Evolutionary conservation across 2,329 filamentous ascomycete genomes (phyloP).

Genomic region (Celoporthe dispersa): DNA sequence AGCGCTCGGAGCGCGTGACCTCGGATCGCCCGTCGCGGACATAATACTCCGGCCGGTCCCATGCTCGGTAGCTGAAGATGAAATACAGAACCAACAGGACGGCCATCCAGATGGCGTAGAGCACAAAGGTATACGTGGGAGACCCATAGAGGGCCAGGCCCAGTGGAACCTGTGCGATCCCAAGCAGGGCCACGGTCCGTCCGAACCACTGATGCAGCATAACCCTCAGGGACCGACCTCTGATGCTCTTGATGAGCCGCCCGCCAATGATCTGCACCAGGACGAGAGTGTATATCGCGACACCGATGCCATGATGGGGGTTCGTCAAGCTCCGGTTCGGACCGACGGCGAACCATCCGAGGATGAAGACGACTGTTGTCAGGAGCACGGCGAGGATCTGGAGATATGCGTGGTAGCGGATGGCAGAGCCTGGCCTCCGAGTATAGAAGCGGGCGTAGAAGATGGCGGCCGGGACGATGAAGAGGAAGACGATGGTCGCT

Average conservation of each 20-base stretch:
- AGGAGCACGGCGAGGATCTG: slow-evolving; percentile 71
- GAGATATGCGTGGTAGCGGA: slow-evolving; percentile 75
- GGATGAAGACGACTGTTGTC: slow-evolving; percentile 71
- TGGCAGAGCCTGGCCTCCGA: slow-evolving; percentile 61
- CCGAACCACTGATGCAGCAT: slow-evolving; percentile 90
- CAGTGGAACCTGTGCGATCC: slow-evolving; percentile 84
- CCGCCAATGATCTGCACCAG: slow-evolving; percentile 74
- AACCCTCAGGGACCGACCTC: slow-evolving; percentile 53
- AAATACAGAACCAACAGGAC: slow-evolving; percentile 78
- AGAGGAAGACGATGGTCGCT: slow-evolving; percentile 73
- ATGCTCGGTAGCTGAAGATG: slow-evolving; percentile 72
- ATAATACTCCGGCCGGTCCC: slow-evolving; percentile 59
- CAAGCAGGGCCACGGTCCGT: slow-evolving; percentile 75
- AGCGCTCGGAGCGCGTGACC: slow-evolving; percentile 46
- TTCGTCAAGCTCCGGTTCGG: slow-evolving; percentile 74
- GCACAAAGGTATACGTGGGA: slow-evolving; percentile 80
- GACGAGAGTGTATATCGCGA: slow-evolving; percentile 76
- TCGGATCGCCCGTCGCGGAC: slow-evolving; percentile 63
- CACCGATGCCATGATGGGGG: slow-evolving; percentile 82
- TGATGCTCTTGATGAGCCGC: slow-evolving; percentile 61
- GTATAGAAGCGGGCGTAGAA: slow-evolving; percentile 75
- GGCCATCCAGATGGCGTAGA: slow-evolving; percentile 80
- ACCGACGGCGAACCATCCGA: slow-evolving; percentile 81
- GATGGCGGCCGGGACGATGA: slow-evolving; percentile 74
- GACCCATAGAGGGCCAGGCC: slow-evolving; percentile 93